These are phyloP conservation scores for Lactuca saligna DNA, from an alignment of 129 eudicot species.

Conservation along the genomic window DNA sequence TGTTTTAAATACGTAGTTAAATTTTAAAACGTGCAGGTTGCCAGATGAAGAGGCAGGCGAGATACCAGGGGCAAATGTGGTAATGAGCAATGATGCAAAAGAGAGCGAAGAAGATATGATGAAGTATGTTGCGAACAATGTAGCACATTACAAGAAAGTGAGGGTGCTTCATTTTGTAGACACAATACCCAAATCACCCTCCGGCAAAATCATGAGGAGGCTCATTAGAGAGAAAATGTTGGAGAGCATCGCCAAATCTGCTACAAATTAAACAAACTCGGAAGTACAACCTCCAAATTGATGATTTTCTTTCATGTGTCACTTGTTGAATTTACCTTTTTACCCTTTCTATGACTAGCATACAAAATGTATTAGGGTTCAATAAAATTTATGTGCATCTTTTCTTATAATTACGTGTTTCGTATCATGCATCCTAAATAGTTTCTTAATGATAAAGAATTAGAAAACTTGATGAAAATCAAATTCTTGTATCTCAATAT, in stretches of 20 bases:
- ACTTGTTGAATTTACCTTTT: background rate
- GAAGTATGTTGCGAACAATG: conserved; percentile 66
- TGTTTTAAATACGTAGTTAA: no score
- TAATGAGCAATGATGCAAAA: conserved; percentile 58
- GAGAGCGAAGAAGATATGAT: conserved; percentile 82
- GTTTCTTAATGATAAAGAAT: no score
- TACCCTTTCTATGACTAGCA: background rate
- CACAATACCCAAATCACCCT: conserved; percentile 75
- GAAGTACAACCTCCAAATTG: conserved; percentile 1
- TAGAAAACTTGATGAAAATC: no score
- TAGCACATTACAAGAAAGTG: conserved; percentile 78
- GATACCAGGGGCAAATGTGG: conserved; percentile 90
- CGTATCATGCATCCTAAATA: no score
- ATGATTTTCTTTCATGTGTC: background rate
- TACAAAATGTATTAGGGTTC: background rate
- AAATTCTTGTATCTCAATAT: no score
- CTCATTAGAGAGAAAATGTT: conserved; percentile 67
- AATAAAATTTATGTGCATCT: background rate
- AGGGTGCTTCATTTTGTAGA: conserved; percentile 78
- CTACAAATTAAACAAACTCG: background rate
- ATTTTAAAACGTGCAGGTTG: conserved; percentile 38
- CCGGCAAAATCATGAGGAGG: conserved; percentile 94
- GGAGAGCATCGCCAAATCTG: conserved; percentile 34
- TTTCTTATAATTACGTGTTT: no score
- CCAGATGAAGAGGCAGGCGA: conserved; percentile 94